Conservation (phyloP, 495 filamentous ascomycete species). For the Chaetomium fimeti region DNA sequence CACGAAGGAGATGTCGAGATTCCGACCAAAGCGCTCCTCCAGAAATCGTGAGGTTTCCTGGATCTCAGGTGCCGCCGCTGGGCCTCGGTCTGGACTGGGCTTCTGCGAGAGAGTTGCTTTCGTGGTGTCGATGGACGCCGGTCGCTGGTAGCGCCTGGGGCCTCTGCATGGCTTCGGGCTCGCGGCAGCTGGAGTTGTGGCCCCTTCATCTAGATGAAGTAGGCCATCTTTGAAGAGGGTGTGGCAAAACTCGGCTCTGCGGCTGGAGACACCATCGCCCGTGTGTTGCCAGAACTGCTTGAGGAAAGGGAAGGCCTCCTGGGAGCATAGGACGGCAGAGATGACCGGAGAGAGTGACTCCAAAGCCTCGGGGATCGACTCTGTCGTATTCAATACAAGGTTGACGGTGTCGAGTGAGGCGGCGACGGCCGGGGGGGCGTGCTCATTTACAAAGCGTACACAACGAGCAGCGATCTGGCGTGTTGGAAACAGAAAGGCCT, state of each 20-base stretch:
- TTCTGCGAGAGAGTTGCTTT: slow-evolving; percentile 21
- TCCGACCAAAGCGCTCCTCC: slow-evolving; percentile 92
- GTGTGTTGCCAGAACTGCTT: slow-evolving; percentile 97
- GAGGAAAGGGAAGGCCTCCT: slow-evolving; percentile 62
- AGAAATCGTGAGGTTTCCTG: slow-evolving; percentile 75
- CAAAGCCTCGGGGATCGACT: slow-evolving; percentile 49
- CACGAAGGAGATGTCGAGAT: slow-evolving; percentile 74
- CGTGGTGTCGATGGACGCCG: slow-evolving; percentile 49
- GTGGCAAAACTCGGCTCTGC: slow-evolving; percentile 85
- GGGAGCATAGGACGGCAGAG: slow-evolving; percentile 70
- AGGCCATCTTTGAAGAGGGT: slow-evolving; percentile 67
- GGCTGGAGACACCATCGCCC: slow-evolving; percentile 91
- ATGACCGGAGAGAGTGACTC: slow-evolving; percentile 49
- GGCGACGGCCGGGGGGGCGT: slow-evolving; percentile 48
- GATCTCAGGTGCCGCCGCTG: slow-evolving; percentile 35
- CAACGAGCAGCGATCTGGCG: slow-evolving; percentile 64
- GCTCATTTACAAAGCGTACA: slow-evolving; percentile 64
- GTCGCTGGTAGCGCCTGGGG: slow-evolving; percentile 68
- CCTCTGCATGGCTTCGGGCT: slow-evolving; percentile 57
- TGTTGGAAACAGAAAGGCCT: slow-evolving; percentile 80
- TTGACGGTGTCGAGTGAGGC: slow-evolving; percentile 62
- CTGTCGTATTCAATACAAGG: slow-evolving; percentile 57
- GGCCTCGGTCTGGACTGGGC: slow-evolving; percentile 11
- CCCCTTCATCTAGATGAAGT: slow-evolving; percentile 54
- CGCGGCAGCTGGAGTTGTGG: slow-evolving; percentile 21